Evolutionary conservation across 257 asterid species (phyloP).

Genomic region (Solanum clarkiae): DNA sequence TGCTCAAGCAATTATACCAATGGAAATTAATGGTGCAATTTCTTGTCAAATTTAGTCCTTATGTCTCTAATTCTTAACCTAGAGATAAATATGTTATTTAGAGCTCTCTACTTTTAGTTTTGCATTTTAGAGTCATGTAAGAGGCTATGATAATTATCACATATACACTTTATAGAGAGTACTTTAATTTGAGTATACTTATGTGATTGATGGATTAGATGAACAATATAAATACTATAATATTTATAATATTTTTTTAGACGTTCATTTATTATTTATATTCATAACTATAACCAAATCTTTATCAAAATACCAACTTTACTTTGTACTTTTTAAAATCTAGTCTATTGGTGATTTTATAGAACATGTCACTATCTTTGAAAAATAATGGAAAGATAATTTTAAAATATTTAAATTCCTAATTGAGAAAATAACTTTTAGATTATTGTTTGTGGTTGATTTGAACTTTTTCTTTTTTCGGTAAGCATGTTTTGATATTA

Average conservation of each 20-base stretch:
- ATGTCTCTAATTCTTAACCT: too few relatives aligned
- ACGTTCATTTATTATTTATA: too few relatives aligned
- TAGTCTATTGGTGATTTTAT: not conserved
- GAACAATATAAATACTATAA: not conserved
- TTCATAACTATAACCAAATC: too few relatives aligned
- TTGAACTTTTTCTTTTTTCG: not conserved
- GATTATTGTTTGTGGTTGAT: not conserved
- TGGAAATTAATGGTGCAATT: too few relatives aligned
- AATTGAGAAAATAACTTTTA: not conserved
- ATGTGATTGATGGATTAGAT: not conserved
- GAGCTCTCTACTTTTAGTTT: too few relatives aligned
- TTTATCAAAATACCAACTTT: too few relatives aligned
- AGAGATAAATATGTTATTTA: too few relatives aligned
- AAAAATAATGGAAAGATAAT: not conserved
- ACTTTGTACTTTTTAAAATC: too few relatives aligned
- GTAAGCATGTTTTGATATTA: not conserved
- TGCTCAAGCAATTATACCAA: too few relatives aligned
- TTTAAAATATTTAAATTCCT: not conserved
- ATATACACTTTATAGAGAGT: not conserved
- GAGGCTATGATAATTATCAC: not conserved
- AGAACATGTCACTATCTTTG: not conserved
- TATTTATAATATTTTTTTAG: not conserved
- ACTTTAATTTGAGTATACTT: not conserved
- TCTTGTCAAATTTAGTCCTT: too few relatives aligned
- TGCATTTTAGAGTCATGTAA: too few relatives aligned